Percentiles rank a stretch among this genome's conserved stretches.
Conservation (phyloP, 495 filamentous ascomycete genomes). For the Penicillium malachiteum region DNA sequence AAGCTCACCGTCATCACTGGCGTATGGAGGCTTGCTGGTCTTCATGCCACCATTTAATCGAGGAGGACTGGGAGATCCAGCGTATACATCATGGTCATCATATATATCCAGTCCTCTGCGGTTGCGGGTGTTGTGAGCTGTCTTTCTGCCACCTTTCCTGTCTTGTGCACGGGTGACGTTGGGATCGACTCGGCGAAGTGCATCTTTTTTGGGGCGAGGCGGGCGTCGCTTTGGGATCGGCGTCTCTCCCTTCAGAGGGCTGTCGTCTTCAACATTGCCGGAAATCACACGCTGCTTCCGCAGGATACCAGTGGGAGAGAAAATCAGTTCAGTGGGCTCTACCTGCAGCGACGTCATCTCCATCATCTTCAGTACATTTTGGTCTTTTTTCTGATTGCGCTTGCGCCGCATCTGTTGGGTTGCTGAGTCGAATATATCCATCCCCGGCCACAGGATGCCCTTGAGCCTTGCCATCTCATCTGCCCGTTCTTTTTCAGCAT, state of each 20-base stretch:
- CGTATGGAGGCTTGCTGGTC: constrained; percentile 7
- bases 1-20: constrained; percentile 32
- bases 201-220: constrained; percentile 22
- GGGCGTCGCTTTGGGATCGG: constrained; percentile 41
- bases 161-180: constrained; percentile 32
- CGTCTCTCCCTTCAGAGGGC: constrained; percentile 47
- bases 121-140: constrained; percentile 2
- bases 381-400: constrained; percentile 85
- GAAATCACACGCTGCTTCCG: constrained; percentile 59
- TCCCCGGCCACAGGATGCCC: constrained; percentile 76
- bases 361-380: constrained; percentile 66
- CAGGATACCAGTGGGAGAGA: constrained; percentile 52
- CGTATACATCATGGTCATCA: background rate
- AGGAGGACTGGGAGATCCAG: background rate
- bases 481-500: constrained; percentile 31
- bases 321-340: constrained; percentile 71
- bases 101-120: background rate
- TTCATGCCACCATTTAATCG: constrained; percentile 3
- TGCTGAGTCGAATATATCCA: constrained; percentile 86
- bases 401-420: constrained; percentile 71
- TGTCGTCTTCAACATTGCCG: constrained; percentile 53
- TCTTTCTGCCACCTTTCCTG: constrained; percentile 23
- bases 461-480: constrained; percentile 59
- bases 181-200: constrained; percentile 29
- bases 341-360: constrained; percentile 63